These are phyloP conservation scores for Durio zibethinus DNA, from an alignment of 345 rosid species.

Conservation along the genomic window DNA sequence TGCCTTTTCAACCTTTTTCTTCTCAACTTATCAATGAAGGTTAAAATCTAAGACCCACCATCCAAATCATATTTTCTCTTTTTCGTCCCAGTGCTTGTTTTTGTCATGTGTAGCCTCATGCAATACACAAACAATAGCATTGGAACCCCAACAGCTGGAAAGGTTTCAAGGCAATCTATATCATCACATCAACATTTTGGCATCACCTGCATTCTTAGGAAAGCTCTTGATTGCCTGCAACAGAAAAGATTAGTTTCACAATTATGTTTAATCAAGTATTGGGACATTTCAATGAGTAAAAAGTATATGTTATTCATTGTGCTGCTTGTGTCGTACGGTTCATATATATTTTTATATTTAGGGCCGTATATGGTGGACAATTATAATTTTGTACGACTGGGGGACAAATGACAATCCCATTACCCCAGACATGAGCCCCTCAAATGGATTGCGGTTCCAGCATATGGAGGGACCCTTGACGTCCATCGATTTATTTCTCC, in stretches of 20 bases:
- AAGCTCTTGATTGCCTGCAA: constrained; percentile 12
- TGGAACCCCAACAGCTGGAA: constrained; percentile 29
- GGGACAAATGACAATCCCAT: not conserved
- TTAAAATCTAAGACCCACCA: constrained; percentile 19
- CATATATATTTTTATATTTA: not conserved
- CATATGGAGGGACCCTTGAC: not conserved
- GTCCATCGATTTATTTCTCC: not conserved
- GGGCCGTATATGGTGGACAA: not conserved
- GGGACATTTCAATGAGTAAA: constrained; percentile 4
- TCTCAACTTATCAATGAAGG: constrained; percentile 4
- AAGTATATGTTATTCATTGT: not conserved
- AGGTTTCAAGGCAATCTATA: not conserved
- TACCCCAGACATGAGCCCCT: not conserved
- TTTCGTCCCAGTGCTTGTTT: not conserved
- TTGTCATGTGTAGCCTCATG: constrained; percentile 11
- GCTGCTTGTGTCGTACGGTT: not conserved
- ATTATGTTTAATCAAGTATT: not conserved
- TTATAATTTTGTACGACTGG: not conserved
- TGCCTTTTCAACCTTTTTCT: constrained; percentile 1
- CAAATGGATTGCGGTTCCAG: not conserved
- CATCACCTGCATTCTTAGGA: constrained; percentile 15
- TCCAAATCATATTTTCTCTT: not conserved
- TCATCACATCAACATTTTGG: not conserved
- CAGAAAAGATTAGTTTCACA: constrained; percentile 5
- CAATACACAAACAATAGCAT: not conserved